Conservation (phyloP, 768 basidiomycete species). For the Amanita exitialis region DNA sequence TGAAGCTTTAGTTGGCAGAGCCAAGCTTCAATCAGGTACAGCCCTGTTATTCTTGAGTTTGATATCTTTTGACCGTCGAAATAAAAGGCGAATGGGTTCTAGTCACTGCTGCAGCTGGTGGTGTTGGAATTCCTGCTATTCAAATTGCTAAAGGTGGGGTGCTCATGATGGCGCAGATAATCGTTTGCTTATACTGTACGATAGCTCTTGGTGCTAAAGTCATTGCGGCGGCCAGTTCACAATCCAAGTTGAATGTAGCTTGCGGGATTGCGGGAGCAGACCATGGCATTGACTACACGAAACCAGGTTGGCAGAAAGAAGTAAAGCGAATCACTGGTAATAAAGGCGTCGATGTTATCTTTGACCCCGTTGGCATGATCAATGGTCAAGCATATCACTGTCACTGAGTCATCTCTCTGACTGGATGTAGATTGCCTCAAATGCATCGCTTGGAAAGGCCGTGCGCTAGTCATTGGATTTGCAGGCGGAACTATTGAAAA, state of each 20-base stretch:
- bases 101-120: slow-evolving; percentile 92
- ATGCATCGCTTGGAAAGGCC: slow-evolving; percentile 91
- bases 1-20: slow-evolving; percentile 82
- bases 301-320: slow-evolving; percentile 80
- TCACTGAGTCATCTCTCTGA: background rate
- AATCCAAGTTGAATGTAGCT: slow-evolving; percentile 70
- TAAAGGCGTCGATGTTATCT: slow-evolving; percentile 80
- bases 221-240: slow-evolving; percentile 85
- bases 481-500: slow-evolving; percentile 81
- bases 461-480: slow-evolving; percentile 90
- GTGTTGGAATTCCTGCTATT: slow-evolving; percentile 86
- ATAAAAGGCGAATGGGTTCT: slow-evolving; percentile 78
- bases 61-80: background rate
- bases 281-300: slow-evolving; percentile 69
- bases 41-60: background rate
- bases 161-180: background rate
- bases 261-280: slow-evolving; percentile 77
- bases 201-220: slow-evolving; percentile 85
- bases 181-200: no score
- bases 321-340: slow-evolving; percentile 77
- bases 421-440: slow-evolving; percentile 61
- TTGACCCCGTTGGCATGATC: slow-evolving; percentile 80
- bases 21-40: slow-evolving; percentile 65
- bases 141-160: slow-evolving; percentile 82
- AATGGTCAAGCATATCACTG: slow-evolving; percentile 29